Evolutionary conservation across 139 green algal species (phyloP).

Genomic region (Choricystis sp.): DNA sequence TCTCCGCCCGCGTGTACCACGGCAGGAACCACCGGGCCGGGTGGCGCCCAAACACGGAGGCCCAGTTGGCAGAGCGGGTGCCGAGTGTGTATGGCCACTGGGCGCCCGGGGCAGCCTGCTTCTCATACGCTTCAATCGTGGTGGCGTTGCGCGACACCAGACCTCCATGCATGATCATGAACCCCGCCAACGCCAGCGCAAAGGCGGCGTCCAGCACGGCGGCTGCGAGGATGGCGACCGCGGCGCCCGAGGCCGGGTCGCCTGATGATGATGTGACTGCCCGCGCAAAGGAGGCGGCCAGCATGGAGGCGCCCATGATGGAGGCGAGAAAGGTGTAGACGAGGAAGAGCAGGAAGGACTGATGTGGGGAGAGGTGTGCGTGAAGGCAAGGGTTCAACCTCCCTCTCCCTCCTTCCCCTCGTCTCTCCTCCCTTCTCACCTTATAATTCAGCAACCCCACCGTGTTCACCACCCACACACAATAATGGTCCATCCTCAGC

Average conservation of each 20-base stretch:
- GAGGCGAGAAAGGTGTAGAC: conserved; percentile 41
- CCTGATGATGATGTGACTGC: conserved; percentile 2
- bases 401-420: no score
- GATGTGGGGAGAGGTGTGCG: no score
- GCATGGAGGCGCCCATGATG: background rate
- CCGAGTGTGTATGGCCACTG: conserved; percentile 15
- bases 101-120: conserved; percentile 48
- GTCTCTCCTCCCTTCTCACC: no score
- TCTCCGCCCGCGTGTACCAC: no score
- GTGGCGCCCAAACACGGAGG: no score
- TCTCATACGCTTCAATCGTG: conserved; percentile 85
- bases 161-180: conserved; percentile 62
- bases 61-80: no score
- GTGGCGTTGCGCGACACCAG: conserved; percentile 43
- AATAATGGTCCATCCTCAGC: conserved; percentile 82
- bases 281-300: conserved; percentile 2
- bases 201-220: conserved; percentile 39
- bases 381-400: no score
- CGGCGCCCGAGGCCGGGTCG: background rate
- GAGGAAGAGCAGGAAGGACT: conserved; percentile 88
- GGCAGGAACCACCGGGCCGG: no score
- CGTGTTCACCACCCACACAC: conserved; percentile 76
- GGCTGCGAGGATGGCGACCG: conserved; percentile 25
- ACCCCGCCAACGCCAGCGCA: conserved; percentile 39
- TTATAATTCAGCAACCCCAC: conserved; percentile 94